Evolutionary conservation across 202 grass and related monocot genomes (phyloP), one percentile per base, ranked within the genome.

Genomic region (Cymbopogon flexuosus): DNA sequence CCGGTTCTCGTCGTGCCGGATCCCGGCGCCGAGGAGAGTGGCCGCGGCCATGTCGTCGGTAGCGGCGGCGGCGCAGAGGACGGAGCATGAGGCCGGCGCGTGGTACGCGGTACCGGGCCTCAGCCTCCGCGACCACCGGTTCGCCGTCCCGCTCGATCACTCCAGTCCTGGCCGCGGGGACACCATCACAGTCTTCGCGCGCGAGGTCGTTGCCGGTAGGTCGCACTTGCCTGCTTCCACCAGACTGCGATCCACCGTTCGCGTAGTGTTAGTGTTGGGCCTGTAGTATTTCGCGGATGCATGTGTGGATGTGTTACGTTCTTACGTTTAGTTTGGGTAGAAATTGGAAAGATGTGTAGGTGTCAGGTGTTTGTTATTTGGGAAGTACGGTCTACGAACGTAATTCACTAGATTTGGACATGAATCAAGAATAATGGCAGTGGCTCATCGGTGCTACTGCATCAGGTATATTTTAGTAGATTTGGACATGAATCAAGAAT

Each of bases 61-160:
- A 59, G 16, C 19, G 3, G 54, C 35, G 23, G 58, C 39, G 30
- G 22, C 22, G 57, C 57, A 27, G 69, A 14, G 11, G 8, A 14
- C 70, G 74, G 73, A 54, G 62, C 94, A 93, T 84, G 64, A 78
- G 58, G 60, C 88, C 49, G 92, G 88, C 15, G 36, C 57, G 58
- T 98, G 92, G 95, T 88, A 83, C 77, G 77, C 82, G 62, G 92
- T 90, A 65, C 92, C 92, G 35, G 90, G 89, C 72, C 90, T 95
- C 78, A 93, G 87, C 68, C 88, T 98, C 72, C 88, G 90, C 3
- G 96, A 95, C 21, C 92, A 98, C 81, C 90, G 90, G 15, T 95
- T 98, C 70, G 36, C 77, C 41, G 92, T 98, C 41, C 95, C 95
- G 29, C 93, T 95, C 61, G 95, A 98, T 59, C 84, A 98, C 59